Percentiles rank a stretch among this genome's conserved stretches.
phyloP scores from a whole-genome alignment of 179 eudicot genomes.

The Sideroxylon spinosum region DNA sequence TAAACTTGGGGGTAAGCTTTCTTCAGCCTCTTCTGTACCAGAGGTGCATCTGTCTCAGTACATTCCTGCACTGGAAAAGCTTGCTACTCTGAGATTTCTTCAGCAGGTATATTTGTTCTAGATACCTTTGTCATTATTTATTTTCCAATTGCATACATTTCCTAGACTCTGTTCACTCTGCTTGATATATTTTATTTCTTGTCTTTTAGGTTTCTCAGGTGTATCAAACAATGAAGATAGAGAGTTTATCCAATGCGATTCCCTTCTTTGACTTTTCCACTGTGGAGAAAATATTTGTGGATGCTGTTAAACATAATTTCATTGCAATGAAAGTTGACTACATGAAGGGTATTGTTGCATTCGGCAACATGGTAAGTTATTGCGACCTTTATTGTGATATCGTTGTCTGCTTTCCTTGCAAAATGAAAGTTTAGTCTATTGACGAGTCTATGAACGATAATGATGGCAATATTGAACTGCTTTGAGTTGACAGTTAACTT shows the following conservation, averaged over 20 bases:
- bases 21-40: constrained; percentile 75
- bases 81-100: constrained; percentile 76
- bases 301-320: constrained; percentile 75
- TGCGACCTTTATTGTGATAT: background rate
- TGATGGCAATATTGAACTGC: too few species aligned
- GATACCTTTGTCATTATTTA: background rate
- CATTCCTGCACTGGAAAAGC: constrained; percentile 62
- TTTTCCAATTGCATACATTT: background rate
- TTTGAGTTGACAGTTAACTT: too few species aligned
- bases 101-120: constrained; percentile 54
- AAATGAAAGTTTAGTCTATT: background rate
- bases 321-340: constrained; percentile 71
- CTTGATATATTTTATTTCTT: background rate
- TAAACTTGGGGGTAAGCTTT: constrained; percentile 73
- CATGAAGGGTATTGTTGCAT: constrained; percentile 59
- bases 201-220: constrained; percentile 63
- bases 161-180: background rate
- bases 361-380: constrained; percentile 49
- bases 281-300: constrained; percentile 79
- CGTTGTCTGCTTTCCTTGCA: background rate
- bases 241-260: constrained; percentile 53
- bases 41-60: constrained; percentile 73
- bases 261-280: constrained; percentile 70
- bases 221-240: constrained; percentile 67
- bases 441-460: too few species aligned